phyloP scores from a whole-genome alignment of 2,329 filamentous ascomycete genomes.

The Stachybotrys chlorohalonatus region DNA sequence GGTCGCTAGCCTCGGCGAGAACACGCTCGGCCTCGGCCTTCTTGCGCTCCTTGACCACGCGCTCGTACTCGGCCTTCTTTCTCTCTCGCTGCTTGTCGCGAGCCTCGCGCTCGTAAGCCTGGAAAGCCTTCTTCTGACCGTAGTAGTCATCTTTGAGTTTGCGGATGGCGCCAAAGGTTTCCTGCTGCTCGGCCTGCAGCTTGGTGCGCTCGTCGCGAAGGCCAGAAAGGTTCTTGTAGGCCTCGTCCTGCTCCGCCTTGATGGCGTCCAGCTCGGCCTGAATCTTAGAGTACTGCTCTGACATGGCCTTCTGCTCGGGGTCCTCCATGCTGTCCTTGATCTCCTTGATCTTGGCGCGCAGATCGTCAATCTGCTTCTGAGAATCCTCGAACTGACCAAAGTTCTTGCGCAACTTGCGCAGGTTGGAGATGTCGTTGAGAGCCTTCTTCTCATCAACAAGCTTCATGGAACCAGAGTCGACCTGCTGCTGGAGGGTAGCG shows the following conservation, averaged over 20 bases:
- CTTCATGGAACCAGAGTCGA: conserved; percentile 86
- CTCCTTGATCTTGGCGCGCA: conserved; percentile 80
- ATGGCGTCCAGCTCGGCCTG: conserved; percentile 82
- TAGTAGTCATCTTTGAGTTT: conserved; percentile 88
- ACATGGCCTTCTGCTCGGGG: conserved; percentile 80
- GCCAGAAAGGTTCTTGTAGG: conserved; percentile 76
- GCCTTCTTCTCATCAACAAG: conserved; percentile 97
- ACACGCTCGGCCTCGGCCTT: conserved; percentile 68
- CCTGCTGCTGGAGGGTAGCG: conserved; percentile 68
- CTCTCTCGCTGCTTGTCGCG: conserved; percentile 69
- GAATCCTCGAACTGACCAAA: conserved; percentile 77
- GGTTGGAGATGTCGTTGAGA: conserved; percentile 67
- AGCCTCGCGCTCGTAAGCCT: conserved; percentile 75
- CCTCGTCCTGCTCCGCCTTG: conserved; percentile 86
- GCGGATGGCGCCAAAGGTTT: conserved; percentile 73
- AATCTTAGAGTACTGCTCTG: conserved; percentile 75
- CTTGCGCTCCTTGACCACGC: conserved; percentile 61
- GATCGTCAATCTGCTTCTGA: conserved; percentile 81
- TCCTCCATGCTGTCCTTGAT: conserved; percentile 86
- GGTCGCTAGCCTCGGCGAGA: conserved; percentile 73
- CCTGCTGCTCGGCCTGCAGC: conserved; percentile 77
- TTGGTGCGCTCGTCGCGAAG: conserved; percentile 80
- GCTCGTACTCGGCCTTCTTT: conserved; percentile 71
- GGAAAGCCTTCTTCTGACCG: conserved; percentile 69
- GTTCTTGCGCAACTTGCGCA: conserved; percentile 85